These are phyloP conservation scores for Carex arenaria DNA, from an alignment of 202 grass and related monocot genomes.

Conservation along the genomic window DNA sequence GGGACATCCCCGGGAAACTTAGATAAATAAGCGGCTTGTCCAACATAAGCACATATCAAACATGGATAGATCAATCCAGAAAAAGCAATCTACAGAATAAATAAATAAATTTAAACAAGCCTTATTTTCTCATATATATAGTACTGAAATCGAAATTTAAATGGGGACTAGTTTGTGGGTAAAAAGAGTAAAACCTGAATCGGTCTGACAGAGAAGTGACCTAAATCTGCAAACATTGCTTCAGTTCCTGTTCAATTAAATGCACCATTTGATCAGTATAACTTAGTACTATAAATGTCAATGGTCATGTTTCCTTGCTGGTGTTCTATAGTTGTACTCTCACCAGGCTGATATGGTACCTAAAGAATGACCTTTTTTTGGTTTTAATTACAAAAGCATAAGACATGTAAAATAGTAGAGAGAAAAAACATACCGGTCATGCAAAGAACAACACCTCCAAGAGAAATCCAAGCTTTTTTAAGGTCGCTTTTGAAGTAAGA, in stretches of 20 bases:
- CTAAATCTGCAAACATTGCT: constrained; percentile 43
- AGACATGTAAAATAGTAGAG: background rate
- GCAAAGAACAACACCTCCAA: constrained; percentile 45
- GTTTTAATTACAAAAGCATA: background rate
- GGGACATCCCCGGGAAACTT: background rate
- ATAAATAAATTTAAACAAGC: background rate
- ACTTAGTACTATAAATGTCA: background rate
- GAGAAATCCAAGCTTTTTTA: constrained; percentile 38
- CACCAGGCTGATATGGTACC: background rate
- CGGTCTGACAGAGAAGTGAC: constrained; percentile 39
- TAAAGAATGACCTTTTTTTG: background rate
- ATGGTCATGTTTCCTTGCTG: background rate
- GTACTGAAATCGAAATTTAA: background rate
- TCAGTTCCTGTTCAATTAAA: constrained; percentile 28
- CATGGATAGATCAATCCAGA: constrained; percentile 36
- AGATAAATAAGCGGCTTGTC: constrained; percentile 37
- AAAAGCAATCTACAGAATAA: constrained; percentile 32
- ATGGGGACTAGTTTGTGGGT: background rate
- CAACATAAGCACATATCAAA: constrained; percentile 32
- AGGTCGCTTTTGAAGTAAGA: constrained; percentile 30
- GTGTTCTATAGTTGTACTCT: background rate
- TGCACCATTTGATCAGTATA: background rate
- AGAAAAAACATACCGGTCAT: constrained; percentile 22
- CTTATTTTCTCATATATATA: background rate
- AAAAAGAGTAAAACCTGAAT: constrained; percentile 29